phyloP scores from a whole-genome alignment of 148 eudicot species.

The Rhododendron ferrugineum region DNA sequence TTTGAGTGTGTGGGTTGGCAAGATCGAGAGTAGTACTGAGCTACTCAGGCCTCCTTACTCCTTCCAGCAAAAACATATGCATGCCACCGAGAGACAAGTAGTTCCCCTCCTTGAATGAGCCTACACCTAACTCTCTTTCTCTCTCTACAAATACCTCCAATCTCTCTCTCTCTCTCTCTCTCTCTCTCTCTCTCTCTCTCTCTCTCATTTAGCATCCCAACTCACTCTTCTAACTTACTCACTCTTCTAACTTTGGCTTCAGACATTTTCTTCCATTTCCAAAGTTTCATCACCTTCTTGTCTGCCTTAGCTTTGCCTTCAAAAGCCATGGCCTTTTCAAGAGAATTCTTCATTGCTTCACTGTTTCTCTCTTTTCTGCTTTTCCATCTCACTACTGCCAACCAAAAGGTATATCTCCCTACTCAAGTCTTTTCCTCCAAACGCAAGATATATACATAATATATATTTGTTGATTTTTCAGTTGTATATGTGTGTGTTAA shows the following conservation, averaged over 20 bases:
- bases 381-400: not conserved
- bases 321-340: not conserved
- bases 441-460: not conserved
- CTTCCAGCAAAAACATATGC: not conserved
- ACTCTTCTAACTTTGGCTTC: not conserved
- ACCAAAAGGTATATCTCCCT: not conserved
- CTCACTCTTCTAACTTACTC: not conserved
- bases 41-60: not conserved
- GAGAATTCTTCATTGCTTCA: not conserved
- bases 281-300: not conserved
- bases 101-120: not conserved
- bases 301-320: not conserved
- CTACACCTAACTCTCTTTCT: not conserved
- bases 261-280: not conserved
- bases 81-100: not conserved
- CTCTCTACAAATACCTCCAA: not conserved
- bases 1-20: not conserved
- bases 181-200: not conserved
- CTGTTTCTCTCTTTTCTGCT: constrained; percentile 2
- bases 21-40: not conserved
- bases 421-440: not conserved
- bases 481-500: not conserved
- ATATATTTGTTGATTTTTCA: not conserved
- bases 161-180: not conserved
- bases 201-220: not conserved